Base-by-base conservation (phyloP, 169 alveolate genomes). In the Plasmodium yoelii region DNA sequence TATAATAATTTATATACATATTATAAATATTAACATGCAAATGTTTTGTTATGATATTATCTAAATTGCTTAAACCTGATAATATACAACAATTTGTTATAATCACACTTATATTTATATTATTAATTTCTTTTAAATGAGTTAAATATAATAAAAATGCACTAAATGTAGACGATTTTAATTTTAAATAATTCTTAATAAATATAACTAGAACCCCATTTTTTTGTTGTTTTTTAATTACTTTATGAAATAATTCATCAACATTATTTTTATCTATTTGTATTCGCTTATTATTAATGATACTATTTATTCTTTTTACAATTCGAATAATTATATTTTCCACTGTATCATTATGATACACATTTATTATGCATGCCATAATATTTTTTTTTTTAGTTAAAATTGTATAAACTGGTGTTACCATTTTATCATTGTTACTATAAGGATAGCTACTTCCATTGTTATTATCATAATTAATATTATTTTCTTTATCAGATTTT, bases 101-200 rank as follows among this genome's bases (percentile, higher is more conserved):
- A 22, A 77, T 64, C 13, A 77, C 77, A 77, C 88, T 77, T 46
- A 77, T 77, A 56, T 64, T 64, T 63, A 77, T 26, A n/a, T 64
- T 63, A 42, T 61, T 46, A 26, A 77, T 24, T 64, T 77, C 88
- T 44, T 77, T 77, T 69, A 77, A 63, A 64, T 77, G 88, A 10
- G 46, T 55, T 18, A 77, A 46, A 61, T 77, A 77, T 12, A 77
- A 57, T 39, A 77, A 42, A n/a, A 77, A 53, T 12, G 70, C 75
- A 47, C 60, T 77, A 64, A 77, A 77, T 47, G 28, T 44, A 44
- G 88, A 61, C 18, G 88, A 34, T 56, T 64, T 77, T 44, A 77
- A 77, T 64, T 77, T 61, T 12, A 77, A 63, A 64, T 77, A 77
- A 63, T 77, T 65, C 49, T 77, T 77, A n/a, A 77, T 28, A 64